Evolutionary conservation across 2,329 filamentous ascomycete species (phyloP).

Genomic region (Diaporthe vexans): DNA sequence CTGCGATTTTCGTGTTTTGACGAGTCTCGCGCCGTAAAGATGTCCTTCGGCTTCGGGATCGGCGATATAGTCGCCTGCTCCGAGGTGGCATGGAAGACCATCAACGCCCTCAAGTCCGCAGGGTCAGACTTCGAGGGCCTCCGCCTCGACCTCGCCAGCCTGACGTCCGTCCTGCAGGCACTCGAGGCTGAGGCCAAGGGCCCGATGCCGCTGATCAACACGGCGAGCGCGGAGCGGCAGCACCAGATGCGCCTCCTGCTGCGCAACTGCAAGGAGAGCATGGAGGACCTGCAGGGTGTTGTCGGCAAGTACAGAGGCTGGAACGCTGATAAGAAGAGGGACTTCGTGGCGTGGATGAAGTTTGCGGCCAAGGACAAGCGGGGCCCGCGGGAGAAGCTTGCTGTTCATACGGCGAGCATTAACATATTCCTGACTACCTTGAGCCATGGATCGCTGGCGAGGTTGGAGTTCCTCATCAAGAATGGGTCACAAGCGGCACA

Average conservation of each 20-base stretch:
- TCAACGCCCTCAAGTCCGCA: constrained; percentile 18
- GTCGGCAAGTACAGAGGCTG: background rate
- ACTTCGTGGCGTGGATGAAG: constrained; percentile 29
- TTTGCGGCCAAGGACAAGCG: constrained; percentile 27
- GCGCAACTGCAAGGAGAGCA: constrained; percentile 22
- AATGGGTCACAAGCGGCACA: constrained; percentile 7
- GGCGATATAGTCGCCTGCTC: constrained; percentile 23
- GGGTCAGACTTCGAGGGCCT: constrained; percentile 22
- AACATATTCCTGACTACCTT: constrained; percentile 20
- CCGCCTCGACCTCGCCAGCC: constrained; percentile 24
- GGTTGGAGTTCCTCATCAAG: constrained; percentile 21
- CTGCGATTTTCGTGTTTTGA: background rate
- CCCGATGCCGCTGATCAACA: constrained; percentile 22
- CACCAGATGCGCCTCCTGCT: constrained; percentile 14
- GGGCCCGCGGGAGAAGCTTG: constrained; percentile 19
- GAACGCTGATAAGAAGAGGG: constrained; percentile 25
- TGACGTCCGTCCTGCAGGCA: constrained; percentile 15
- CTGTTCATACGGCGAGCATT: constrained; percentile 15
- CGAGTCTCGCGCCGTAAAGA: background rate
- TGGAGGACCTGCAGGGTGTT: constrained; percentile 17
- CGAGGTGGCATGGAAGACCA: constrained; percentile 18
- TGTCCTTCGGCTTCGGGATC: constrained; percentile 25
- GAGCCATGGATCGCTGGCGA: constrained; percentile 23
- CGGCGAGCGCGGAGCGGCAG: constrained; percentile 23
- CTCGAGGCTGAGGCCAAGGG: constrained; percentile 27